phyloP scores from a whole-genome alignment of 2,329 filamentous ascomycete species.

The Fusarium bulbicola region DNA sequence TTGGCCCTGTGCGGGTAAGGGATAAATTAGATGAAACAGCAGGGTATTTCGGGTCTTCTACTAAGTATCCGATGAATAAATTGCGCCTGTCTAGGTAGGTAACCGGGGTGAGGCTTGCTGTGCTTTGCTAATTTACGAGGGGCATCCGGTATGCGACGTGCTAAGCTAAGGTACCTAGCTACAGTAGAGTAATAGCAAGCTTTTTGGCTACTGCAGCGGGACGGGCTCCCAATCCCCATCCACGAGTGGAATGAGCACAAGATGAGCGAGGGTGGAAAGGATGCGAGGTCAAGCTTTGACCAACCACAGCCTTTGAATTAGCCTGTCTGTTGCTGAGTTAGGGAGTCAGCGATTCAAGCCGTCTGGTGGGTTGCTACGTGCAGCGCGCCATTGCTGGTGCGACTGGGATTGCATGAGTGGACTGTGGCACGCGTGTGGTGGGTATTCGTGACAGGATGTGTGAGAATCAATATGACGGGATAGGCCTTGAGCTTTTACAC shows the following conservation, averaged over 20 bases:
- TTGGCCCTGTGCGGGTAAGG: constrained; percentile 2
- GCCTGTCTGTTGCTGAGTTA: constrained; percentile 43
- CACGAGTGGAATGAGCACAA: constrained; percentile 38
- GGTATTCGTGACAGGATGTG: constrained; percentile 27
- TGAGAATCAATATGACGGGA: constrained; percentile 17
- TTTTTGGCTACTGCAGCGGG: constrained; percentile 28
- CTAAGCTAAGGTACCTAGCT: constrained; percentile 22
- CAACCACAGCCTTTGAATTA: constrained; percentile 35
- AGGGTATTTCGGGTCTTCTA: constrained; percentile 8
- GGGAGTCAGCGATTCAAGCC: constrained; percentile 40
- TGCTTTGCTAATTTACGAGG: constrained; percentile 16
- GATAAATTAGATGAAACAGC: constrained; percentile 13
- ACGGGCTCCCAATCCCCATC: constrained; percentile 28
- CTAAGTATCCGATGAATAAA: neutral
- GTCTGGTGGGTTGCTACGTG: constrained; percentile 33
- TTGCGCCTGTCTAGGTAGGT: neutral
- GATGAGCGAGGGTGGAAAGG: constrained; percentile 32
- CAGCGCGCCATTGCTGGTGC: constrained; percentile 38
- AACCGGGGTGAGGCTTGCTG: constrained; percentile 8
- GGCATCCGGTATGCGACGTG: constrained; percentile 8
- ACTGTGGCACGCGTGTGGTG: constrained; percentile 29
- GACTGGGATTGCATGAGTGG: constrained; percentile 37
- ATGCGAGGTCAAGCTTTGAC: constrained; percentile 34
- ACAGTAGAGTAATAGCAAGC: constrained; percentile 7
- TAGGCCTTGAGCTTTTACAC: constrained; percentile 14